A percentile compares a stretch with the other conserved stretches of the same genome.
phyloP scores from a whole-genome alignment of 164 flowering plant species.

The Stephania japonica region DNA sequence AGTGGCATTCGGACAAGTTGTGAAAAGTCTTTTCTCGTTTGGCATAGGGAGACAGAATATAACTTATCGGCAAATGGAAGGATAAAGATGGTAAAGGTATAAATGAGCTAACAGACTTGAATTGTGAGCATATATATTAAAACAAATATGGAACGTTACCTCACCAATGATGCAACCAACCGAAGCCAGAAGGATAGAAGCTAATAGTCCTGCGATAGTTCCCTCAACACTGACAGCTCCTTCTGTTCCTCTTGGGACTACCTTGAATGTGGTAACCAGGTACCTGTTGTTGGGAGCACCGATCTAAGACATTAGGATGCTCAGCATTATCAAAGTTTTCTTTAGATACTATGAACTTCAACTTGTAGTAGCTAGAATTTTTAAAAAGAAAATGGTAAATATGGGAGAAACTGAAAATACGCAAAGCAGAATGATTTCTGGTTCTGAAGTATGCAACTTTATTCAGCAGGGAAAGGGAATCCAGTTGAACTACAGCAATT shows the following conservation, averaged over 20 bases:
- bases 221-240: conserved; percentile 97
- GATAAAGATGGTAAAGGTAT: too few relatives aligned
- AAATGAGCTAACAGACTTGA: too few relatives aligned
- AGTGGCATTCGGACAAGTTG: too few relatives aligned
- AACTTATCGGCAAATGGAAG: too few relatives aligned
- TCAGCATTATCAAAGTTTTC: background rate
- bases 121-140: too few relatives aligned
- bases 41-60: too few relatives aligned
- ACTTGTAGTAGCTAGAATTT: background rate
- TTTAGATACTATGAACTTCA: conserved; percentile 1
- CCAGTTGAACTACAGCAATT: background rate
- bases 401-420: background rate
- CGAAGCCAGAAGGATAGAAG: conserved; percentile 65
- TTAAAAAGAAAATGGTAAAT: background rate
- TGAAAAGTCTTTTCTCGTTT: too few relatives aligned
- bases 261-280: conserved; percentile 77
- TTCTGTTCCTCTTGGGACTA: conserved; percentile 93
- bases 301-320: conserved; percentile 14
- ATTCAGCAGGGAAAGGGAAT: background rate
- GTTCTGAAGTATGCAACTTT: background rate
- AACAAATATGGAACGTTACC: conserved; percentile 33
- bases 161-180: conserved; percentile 55
- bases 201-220: conserved; percentile 82
- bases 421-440: background rate
- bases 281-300: conserved; percentile 48